Base-by-base conservation (phyloP, 148 eudicot species). In the Cornus kousa region DNA sequence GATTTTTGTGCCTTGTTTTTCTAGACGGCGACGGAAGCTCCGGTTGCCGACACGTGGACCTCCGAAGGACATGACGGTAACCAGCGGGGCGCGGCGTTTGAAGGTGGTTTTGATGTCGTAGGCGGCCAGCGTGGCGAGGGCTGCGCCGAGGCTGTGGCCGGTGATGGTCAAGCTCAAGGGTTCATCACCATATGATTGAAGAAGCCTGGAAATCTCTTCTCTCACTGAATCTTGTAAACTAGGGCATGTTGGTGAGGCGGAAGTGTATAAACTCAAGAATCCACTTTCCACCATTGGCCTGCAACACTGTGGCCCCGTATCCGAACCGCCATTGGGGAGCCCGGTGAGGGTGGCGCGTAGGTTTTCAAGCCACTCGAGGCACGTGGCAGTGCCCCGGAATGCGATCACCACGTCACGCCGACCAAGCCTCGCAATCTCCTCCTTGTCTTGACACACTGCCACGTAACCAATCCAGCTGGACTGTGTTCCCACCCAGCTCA, bases 391-490 rank as follows among this genome's bases (percentile, higher is more conserved):
- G 71, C 99, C 99, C 2, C 99, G 92, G 7, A 85, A 72, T 24
- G 97, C 88, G 14, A 95, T 88, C 69, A 95, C 97, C 10, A 95
- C 87, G 70, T 95, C 99, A 0, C 99, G 85, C 6, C 99, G 83
- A 13, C 99, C 99, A 0, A 95, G 85, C 69, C 93, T 76, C 0
- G 89, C 59, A 4, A 91, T 89, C 85, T 89, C 87, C 40, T 82
- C 74, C 85, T 81, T 77, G 80, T 91, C 90, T 1, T 86, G 72
- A 67, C 92, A 88, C 0, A 93, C 89, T 0, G 97, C 99, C 79
- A 95, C 93, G 83, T 90, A 95, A 11, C 99, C 99, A 1, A 90
- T 88, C 97, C 99, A 91, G 87, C 88, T 90, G 31, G 97, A 88
- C 71, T 37, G 89, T 13, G 62, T 67, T 4, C 35, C 67, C 65